Evolutionary conservation across 2,329 filamentous ascomycete genomes (phyloP).

Genomic region (Aspergillus ustus): DNA sequence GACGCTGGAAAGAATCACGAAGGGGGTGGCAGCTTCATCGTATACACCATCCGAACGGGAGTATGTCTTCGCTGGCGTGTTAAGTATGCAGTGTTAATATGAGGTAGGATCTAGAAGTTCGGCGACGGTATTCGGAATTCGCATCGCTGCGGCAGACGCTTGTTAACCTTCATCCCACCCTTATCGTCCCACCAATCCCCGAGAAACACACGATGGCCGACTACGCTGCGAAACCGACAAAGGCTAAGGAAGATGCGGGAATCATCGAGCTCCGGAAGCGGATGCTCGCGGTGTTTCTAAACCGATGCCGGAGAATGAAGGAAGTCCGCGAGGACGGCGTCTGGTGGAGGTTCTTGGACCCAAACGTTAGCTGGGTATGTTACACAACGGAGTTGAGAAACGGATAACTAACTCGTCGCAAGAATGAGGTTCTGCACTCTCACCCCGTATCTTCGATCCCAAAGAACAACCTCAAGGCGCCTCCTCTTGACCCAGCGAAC

Average conservation of each 20-base stretch:
- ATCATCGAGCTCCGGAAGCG: conserved; percentile 97
- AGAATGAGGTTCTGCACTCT: conserved; percentile 95
- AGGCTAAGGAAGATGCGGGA: conserved; percentile 94
- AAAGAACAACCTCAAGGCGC: conserved; percentile 91
- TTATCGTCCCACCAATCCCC: conserved; percentile 94
- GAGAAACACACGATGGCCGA: conserved; percentile 99
- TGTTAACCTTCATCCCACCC: conserved; percentile 87
- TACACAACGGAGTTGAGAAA: conserved; percentile 7
- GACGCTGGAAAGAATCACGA: conserved; percentile 95
- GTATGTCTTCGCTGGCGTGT: conserved; percentile 56
- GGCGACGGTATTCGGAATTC: conserved; percentile 95
- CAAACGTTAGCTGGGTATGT: conserved; percentile 95
- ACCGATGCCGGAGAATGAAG: conserved; percentile 90
- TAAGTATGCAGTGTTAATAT: background rate
- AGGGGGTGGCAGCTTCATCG: conserved; percentile 89
- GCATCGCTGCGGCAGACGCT: conserved; percentile 86
- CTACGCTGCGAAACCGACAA: conserved; percentile 96
- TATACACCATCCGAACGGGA: conserved; percentile 94
- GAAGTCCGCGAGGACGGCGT: conserved; percentile 90
- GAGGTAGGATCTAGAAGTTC: conserved; percentile 85
- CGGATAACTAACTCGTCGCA: conserved; percentile 31
- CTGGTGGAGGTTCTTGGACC: conserved; percentile 97
- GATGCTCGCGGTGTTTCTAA: conserved; percentile 95
- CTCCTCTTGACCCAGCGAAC: conserved; percentile 93
- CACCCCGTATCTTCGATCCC: conserved; percentile 89